Base-by-base conservation (phyloP, 805 yeast genomes). In the Saccharomycopsis schoenii region DNA sequence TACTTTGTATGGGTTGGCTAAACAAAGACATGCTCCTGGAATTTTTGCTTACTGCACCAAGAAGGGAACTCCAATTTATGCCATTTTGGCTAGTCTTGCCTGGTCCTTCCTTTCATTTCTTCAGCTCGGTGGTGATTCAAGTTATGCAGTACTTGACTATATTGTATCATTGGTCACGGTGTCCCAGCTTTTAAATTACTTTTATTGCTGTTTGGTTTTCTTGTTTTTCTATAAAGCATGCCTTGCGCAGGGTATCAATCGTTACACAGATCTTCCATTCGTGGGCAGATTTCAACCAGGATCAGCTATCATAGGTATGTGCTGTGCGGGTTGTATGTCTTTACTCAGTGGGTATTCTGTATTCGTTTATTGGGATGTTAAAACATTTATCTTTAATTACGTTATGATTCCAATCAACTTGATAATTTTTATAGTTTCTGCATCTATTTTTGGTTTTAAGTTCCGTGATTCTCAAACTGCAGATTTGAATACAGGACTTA, bases 21-120 rank as follows among this genome's bases (percentile, higher is more conserved):
- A 81, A 37, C 83, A 81, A 67, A 91, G 93, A 0, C 80, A 82
- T 63, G 93, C 94, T 1, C 96, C 96, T 11, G 74, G 74, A 43
- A 66, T 87, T 54, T 87, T 89, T 66, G 73, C 81, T 12, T 75
- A 73, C 63, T 86, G 93, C 67, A 80, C 83, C 65, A 78, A 76
- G 56, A 76, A 79, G 52, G 96, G 96, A 61, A 86, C 86, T 12
- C 96, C 96, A 9, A 76, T 86, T 39, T 75, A 76, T 62, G 77
- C 88, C 4, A 84, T 85, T 19, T 60, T 71, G 6, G 74, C 78
- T 10, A 76, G 84, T 9, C 69, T 80, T 43, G 67, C 74, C n/a
- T 86, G 89, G 80, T 84, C 89, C 0, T 72, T 84, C 55, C 69
- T 88, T 19, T 81, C 91, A 19, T 80, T 88, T 64, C 71, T 88